These are phyloP conservation scores for Orychophragmus violaceus DNA, from an alignment of 345 rosid genomes.

Conservation along the genomic window DNA sequence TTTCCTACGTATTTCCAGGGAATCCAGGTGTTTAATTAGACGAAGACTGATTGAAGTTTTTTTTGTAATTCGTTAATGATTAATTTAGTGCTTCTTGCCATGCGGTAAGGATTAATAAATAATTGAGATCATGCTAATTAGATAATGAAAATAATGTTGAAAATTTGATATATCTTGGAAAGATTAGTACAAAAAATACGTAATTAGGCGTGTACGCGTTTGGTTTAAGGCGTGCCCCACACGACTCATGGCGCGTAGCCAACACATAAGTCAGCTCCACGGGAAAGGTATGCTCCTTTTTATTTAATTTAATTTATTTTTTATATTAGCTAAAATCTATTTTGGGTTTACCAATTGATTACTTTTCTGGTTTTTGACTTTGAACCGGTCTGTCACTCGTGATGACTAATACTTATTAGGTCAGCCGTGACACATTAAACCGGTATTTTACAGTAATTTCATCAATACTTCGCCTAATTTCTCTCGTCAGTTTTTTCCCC, in stretches of 20 bases:
- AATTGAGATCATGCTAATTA: background rate
- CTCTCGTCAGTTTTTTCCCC: conserved; percentile 5
- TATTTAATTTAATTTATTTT: background rate
- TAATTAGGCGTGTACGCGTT: conserved; percentile 35
- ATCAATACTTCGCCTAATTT: background rate
- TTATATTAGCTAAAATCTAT: background rate
- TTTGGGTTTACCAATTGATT: conserved; percentile 15
- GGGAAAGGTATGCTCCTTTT: conserved; percentile 27
- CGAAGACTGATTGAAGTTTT: too few species aligned
- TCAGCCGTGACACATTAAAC: conserved; percentile 16
- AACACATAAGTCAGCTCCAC: conserved; percentile 36
- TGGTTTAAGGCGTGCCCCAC: conserved; percentile 33
- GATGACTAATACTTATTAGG: conserved; percentile 13
- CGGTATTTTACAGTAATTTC: conserved; percentile 12
- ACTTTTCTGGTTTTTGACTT: conserved; percentile 29
- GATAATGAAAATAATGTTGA: background rate
- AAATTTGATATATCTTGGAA: background rate
- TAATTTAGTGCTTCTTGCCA: background rate
- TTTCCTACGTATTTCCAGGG: too few species aligned
- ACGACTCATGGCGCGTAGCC: conserved; percentile 33
- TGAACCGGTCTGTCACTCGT: conserved; percentile 33
- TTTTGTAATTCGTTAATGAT: too few species aligned
- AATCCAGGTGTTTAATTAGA: background rate
- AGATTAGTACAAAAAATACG: conserved; percentile 19
- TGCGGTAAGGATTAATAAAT: background rate